Evolutionary conservation across 495 filamentous ascomycete genomes (phyloP).

Genomic region (Tuber indicum): DNA sequence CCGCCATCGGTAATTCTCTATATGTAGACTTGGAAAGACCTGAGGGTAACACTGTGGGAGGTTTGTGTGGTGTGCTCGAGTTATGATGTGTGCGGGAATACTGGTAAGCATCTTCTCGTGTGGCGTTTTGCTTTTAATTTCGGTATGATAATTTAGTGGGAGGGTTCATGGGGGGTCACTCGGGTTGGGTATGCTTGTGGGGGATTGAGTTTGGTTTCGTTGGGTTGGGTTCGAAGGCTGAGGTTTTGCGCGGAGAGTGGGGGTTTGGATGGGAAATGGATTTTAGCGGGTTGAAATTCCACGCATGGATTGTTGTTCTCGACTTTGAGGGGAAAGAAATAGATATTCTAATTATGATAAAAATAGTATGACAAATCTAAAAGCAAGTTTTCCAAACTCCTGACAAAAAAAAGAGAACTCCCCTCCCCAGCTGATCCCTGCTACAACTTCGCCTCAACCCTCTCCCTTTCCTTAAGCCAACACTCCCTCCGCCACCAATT

Average conservation of each 20-base stretch:
- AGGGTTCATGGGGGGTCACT: background rate
- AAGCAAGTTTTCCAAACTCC: background rate
- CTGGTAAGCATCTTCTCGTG: background rate
- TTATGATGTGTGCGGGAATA: no score
- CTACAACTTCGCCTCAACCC: conserved; percentile 64
- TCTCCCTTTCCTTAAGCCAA: conserved; percentile 62
- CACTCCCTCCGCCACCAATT: conserved; percentile 59
- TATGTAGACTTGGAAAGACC: no score
- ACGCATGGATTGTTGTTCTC: background rate
- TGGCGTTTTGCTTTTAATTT: conserved; percentile 50
- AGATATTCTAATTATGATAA: background rate
- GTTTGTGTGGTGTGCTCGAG: no score
- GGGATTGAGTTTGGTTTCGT: background rate
- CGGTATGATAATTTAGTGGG: conserved; percentile 25
- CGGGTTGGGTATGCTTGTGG: background rate
- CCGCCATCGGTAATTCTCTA: no score
- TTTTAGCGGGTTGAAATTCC: background rate
- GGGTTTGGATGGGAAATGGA: background rate
- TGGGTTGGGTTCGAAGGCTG: conserved; percentile 48
- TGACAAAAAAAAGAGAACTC: background rate
- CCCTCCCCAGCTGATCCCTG: background rate
- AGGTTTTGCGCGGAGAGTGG: conserved; percentile 1
- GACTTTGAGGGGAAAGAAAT: background rate
- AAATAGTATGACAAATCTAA: background rate
- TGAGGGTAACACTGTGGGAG: no score